phyloP scores from a whole-genome alignment of 371 early-diverging fungal species.

The Cokeromyces recurvatus region DNA sequence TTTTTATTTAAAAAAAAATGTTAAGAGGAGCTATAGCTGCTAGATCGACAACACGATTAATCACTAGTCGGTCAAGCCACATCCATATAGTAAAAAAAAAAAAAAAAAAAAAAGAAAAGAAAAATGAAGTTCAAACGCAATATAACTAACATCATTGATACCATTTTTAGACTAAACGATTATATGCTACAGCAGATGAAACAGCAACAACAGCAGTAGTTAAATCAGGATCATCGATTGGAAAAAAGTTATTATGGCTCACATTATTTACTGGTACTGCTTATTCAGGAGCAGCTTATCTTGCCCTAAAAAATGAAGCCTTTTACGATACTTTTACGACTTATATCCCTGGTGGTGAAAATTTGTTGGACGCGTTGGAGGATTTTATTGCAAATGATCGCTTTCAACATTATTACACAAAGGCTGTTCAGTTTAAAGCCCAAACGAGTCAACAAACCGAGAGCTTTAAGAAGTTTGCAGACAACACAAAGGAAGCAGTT shows the following conservation, averaged over 20 bases:
- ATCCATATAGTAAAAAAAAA: conserved; percentile 7
- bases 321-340: conserved; percentile 42
- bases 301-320: conserved; percentile 38
- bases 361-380: conserved; percentile 34
- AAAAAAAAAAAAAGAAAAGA: background rate
- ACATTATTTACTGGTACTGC: conserved; percentile 25
- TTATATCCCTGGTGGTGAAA: conserved; percentile 43
- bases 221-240: conserved; percentile 12
- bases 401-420: conserved; percentile 21
- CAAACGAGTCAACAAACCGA: conserved; percentile 14
- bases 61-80: conserved; percentile 2
- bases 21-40: conserved; percentile 20
- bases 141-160: background rate
- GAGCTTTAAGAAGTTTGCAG: conserved; percentile 13
- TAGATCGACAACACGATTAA: conserved; percentile 14
- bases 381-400: conserved; percentile 26
- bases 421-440: conserved; percentile 18
- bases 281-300: conserved; percentile 39
- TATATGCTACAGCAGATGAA: conserved; percentile 10
- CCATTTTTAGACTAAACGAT: conserved; percentile 6
- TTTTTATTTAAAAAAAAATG: conserved; percentile 1
- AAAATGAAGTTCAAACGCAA: too few relatives aligned
- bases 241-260: conserved; percentile 28
- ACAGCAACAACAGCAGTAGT: background rate
- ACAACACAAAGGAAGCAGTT: conserved; percentile 23